Evolutionary conservation across 78 protist species (phyloP).

Genomic region (Dictyostelium purpureum): DNA sequence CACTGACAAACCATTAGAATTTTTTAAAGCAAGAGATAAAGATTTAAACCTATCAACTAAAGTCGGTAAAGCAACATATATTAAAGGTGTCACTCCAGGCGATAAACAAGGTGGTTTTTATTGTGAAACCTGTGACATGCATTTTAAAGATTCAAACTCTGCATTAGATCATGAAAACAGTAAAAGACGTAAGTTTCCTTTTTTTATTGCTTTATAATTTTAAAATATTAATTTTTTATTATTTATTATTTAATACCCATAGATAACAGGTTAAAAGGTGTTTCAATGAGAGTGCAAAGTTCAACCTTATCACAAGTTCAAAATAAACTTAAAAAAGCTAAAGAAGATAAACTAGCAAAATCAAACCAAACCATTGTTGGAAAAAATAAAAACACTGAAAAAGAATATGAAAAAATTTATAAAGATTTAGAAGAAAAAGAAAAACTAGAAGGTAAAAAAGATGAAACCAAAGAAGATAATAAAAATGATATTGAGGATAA

Average conservation of each 20-base stretch:
- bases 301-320: constrained; percentile 39
- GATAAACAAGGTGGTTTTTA: constrained; percentile 56
- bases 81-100: constrained; percentile 44
- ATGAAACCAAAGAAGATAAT: neutral
- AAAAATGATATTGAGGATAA: neutral
- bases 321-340: constrained; percentile 12
- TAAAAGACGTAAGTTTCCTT: constrained; percentile 51
- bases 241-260: neutral
- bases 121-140: constrained; percentile 40
- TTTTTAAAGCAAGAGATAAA: constrained; percentile 30
- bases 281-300: constrained; percentile 35
- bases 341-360: constrained; percentile 4
- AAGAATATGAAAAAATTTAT: neutral
- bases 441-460: neutral
- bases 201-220: no score
- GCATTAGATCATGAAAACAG: constrained; percentile 38
- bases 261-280: constrained; percentile 57
- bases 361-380: neutral
- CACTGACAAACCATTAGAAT: constrained; percentile 1
- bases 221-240: neutral
- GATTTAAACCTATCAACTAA: constrained; percentile 9
- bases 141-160: constrained; percentile 27
- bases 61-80: constrained; percentile 3
- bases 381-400: neutral
- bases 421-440: neutral